Evolutionary conservation across 2,329 filamentous ascomycete genomes (phyloP).

Genomic region (Sphaerulina musiva): DNA sequence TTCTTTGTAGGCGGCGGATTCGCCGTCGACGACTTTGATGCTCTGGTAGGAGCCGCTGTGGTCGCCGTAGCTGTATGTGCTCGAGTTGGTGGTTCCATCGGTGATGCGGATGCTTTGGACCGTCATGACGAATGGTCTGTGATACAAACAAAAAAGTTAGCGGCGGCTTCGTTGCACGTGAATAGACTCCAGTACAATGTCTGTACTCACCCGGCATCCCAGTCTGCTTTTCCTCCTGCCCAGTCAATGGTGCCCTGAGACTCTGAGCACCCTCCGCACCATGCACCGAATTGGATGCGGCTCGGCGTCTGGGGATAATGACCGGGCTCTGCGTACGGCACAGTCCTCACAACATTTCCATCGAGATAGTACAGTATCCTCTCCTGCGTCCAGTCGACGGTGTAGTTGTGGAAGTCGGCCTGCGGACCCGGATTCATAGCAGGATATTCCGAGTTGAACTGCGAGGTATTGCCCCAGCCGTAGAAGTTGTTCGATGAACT

Average conservation of each 20-base stretch:
- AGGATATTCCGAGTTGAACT: constrained; percentile 58
- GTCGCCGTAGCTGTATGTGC: constrained; percentile 38
- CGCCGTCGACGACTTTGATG: constrained; percentile 39
- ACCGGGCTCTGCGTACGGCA: constrained; percentile 35
- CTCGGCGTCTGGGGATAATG: constrained; percentile 69
- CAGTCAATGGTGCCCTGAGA: constrained; percentile 40
- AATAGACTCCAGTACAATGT: not conserved
- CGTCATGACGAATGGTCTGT: constrained; percentile 34
- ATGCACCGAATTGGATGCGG: constrained; percentile 63
- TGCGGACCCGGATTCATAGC: constrained; percentile 48
- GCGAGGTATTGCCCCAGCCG: constrained; percentile 61
- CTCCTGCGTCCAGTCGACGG: constrained; percentile 62
- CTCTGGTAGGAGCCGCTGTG: constrained; percentile 36
- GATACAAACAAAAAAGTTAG: not conserved
- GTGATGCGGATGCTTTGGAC: constrained; percentile 33
- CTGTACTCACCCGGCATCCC: constrained; percentile 26
- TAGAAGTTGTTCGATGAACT: constrained; percentile 68
- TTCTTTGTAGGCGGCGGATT: constrained; percentile 27
- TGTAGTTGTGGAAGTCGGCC: constrained; percentile 61
- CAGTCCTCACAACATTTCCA: constrained; percentile 58
- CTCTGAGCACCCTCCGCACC: constrained; percentile 83
- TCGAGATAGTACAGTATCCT: constrained; percentile 65
- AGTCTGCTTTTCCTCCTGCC: constrained; percentile 35
- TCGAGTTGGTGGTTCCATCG: constrained; percentile 33
- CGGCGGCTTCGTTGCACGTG: not conserved